Conservation (phyloP, 257 asterid species). For the Sherardia arvensis region DNA sequence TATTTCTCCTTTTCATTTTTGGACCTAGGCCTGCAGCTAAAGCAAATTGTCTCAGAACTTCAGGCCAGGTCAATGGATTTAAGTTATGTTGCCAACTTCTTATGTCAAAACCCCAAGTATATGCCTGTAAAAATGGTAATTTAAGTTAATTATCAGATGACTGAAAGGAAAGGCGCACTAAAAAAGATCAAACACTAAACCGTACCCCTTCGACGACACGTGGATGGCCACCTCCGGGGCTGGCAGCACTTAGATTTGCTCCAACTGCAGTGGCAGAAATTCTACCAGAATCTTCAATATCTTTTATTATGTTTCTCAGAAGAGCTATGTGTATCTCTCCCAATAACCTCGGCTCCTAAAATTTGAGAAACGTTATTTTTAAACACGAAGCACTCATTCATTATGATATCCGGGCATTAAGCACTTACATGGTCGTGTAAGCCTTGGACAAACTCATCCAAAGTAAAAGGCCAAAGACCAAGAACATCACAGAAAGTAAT, state of each 20-base stretch:
- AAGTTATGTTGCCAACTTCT: conserved; percentile 69
- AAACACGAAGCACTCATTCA: conserved; percentile 6
- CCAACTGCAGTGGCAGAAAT: conserved; percentile 36
- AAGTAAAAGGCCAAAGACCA: conserved; percentile 87
- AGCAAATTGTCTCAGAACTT: conserved; percentile 80
- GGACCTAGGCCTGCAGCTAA: conserved; percentile 93
- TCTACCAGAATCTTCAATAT: conserved; percentile 76
- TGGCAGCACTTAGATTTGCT: conserved; percentile 46
- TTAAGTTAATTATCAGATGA: conserved; percentile 13
- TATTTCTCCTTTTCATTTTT: conserved; percentile 43
- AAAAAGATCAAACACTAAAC: conserved; percentile 7
- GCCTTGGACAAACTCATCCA: conserved; percentile 79
- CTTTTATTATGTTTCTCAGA: conserved; percentile 58
- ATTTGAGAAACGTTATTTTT: conserved; percentile 6
- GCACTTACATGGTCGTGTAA: conserved; percentile 62
- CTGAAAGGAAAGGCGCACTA: conserved; percentile 1
- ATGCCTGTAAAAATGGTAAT: conserved; percentile 52
- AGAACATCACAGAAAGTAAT: conserved; percentile 82
- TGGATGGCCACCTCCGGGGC: conserved; percentile 72
- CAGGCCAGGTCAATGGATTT: conserved; percentile 89
- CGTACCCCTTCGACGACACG: conserved; percentile 82
- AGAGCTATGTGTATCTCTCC: conserved; percentile 85
- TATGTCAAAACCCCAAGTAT: conserved; percentile 88
- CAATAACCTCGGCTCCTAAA: conserved; percentile 73
- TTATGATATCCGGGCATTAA: background rate